These are phyloP conservation scores for Calendula officinalis DNA, from an alignment of 129 eudicot genomes.

Conservation along the genomic window DNA sequence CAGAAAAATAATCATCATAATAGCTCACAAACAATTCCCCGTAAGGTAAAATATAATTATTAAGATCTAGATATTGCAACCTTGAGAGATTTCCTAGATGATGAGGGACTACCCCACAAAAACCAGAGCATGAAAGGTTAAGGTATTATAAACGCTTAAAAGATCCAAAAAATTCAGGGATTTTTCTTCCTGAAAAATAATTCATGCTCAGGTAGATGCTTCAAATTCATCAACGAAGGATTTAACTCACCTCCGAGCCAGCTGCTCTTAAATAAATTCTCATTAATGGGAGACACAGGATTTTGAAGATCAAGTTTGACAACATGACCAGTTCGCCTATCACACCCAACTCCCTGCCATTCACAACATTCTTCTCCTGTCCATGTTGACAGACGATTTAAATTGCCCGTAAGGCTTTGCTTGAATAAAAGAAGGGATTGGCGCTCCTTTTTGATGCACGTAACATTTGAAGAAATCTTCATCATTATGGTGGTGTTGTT, in stretches of 20 bases:
- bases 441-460: neutral
- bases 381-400: conserved; percentile 10
- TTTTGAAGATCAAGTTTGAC: conserved; percentile 5
- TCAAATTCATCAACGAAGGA: neutral
- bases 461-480: conserved; percentile 1
- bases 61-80: conserved; percentile 8
- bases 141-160: neutral
- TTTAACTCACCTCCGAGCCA: neutral
- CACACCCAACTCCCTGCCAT: conserved; percentile 2
- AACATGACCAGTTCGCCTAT: neutral
- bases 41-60: too few species aligned
- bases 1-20: neutral
- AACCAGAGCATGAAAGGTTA: neutral
- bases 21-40: too few species aligned
- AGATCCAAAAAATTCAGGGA: neutral
- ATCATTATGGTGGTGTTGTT: neutral
- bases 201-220: conserved; percentile 13
- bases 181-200: neutral
- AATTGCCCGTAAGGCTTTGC: neutral
- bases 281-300: neutral
- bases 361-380: conserved; percentile 8
- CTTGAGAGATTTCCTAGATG: conserved; percentile 6
- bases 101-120: conserved; percentile 3
- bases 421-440: conserved; percentile 7
- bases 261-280: neutral